Percentiles rank a stretch among this genome's conserved stretches.
phyloP scores from a whole-genome alignment of 208 protist species.

The Acanthamoeba rhysodes region DNA sequence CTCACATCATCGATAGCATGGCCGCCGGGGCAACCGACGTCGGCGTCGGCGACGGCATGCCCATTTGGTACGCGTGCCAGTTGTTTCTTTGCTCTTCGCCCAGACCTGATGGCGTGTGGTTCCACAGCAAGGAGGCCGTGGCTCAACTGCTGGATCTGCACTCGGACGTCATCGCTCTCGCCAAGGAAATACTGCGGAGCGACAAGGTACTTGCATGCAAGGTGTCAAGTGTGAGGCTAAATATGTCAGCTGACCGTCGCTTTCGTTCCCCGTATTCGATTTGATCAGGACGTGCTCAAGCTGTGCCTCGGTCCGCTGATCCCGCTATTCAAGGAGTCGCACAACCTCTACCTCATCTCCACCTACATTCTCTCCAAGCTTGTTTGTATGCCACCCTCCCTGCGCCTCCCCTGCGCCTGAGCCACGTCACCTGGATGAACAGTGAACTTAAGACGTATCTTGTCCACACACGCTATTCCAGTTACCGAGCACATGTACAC shows the following conservation, averaged over 20 bases:
- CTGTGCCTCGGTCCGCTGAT: conserved; percentile 21
- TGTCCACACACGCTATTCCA: background rate
- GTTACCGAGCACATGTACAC: conserved; percentile 63
- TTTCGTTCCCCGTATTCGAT: too few species aligned
- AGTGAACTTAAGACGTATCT: background rate
- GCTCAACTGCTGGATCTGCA: conserved; percentile 61
- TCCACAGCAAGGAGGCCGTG: conserved; percentile 64
- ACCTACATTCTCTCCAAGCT: conserved; percentile 69
- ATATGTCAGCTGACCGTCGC: background rate
- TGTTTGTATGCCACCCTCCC: background rate
- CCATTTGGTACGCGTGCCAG: conserved; percentile 22
- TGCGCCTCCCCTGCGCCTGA: background rate
- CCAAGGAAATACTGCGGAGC: background rate
- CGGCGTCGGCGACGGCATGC: conserved; percentile 43
- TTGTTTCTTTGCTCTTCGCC: too few species aligned
- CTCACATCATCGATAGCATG: conserved; percentile 17
- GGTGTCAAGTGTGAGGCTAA: background rate
- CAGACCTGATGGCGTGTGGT: background rate
- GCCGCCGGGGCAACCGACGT: background rate
- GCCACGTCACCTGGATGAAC: background rate
- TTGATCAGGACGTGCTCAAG: conserved; percentile 37
- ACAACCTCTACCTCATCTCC: conserved; percentile 62
- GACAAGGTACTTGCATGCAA: background rate
- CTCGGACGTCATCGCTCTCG: background rate
- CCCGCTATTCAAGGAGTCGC: conserved; percentile 40